Base-by-base conservation (phyloP, 2,329 filamentous ascomycete species). In the Ophiocordyceps unilateralis region DNA sequence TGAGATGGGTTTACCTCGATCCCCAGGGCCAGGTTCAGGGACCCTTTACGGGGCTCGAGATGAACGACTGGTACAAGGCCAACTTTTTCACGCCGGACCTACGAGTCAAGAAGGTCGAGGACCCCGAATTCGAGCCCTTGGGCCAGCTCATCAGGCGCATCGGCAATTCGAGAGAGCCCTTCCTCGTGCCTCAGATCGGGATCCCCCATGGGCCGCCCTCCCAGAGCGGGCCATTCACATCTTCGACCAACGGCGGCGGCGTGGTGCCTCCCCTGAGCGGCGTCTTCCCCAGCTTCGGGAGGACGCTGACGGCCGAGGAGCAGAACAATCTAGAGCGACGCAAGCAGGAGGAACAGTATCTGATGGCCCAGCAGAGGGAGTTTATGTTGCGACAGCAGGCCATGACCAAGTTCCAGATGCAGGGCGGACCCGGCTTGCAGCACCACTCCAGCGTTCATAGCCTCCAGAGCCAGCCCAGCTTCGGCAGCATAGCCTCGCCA, bases 41-140 rank as follows among this genome's bases (percentile, higher is more conserved):
- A 0, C 91, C 91, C 0, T 98, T 91, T 64, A 95, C 87, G 34
- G 91, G 91, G 1, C 67, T 98, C 41, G 91, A 98, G 62, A 98
- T 98, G 91, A 93, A 98, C 52, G 93, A 98, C 54, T 98, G 91
- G 91, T 98, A 96, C 65, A 96, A 96, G 60, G 89, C 88, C 32
- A 88, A 89, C 39, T 98, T 96, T 65, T 98, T 98, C 63, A 93
- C 86, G 0, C 81, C 89, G 0, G 89, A 98, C 53, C 70, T 98
- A 19, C 77, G 93, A 38, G 91, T 98, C 26, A 95, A 93, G 66
- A 94, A 94, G 58, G 70, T 89, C 5, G 91, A 98, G 58, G 91
- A 98, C 55, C 69, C 72, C 0, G 89, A 98, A 41, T 98, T 95
- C 53, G 91, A 98, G 60, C 91, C 89, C 12, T 67, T 98, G 10